Conservation (phyloP, 352 stramenopile species). For the Phytophthora fragariae region DNA sequence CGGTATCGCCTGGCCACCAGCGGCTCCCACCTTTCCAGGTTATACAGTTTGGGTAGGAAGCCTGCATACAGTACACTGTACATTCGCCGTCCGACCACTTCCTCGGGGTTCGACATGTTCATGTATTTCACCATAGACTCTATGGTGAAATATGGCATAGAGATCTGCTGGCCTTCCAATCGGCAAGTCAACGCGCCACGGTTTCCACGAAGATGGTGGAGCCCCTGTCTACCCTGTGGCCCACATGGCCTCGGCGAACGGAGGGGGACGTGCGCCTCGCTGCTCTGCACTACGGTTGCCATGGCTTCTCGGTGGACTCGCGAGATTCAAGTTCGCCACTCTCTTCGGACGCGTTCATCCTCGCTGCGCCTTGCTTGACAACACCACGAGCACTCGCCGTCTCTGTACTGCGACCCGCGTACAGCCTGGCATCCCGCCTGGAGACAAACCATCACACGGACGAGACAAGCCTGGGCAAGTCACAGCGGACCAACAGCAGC, state of each 20-base stretch:
- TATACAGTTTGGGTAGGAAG: conserved; percentile 30
- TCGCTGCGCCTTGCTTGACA: conserved; percentile 37
- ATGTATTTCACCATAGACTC: conserved; percentile 21
- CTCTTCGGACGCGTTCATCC: conserved; percentile 30
- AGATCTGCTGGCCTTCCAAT: conserved; percentile 32
- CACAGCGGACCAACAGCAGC: conserved; percentile 44
- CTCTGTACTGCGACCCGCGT: conserved; percentile 33
- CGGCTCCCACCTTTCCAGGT: conserved; percentile 23
- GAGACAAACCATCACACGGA: conserved; percentile 44
- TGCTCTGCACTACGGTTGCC: conserved; percentile 36
- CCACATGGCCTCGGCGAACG: conserved; percentile 47
- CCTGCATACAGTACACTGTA: neutral
- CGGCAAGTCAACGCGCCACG: conserved; percentile 20
- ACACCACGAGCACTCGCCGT: conserved; percentile 32
- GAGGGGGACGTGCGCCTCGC: conserved; percentile 22
- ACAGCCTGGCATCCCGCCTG: conserved; percentile 35
- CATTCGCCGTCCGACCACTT: conserved; percentile 19
- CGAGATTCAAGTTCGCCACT: conserved; percentile 31
- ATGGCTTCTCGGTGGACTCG: conserved; percentile 41
- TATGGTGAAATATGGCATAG: no score
- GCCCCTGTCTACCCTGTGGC: conserved; percentile 33
- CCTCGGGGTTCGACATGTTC: conserved; percentile 25
- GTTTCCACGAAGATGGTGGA: conserved; percentile 41
- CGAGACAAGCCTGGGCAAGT: conserved; percentile 38
- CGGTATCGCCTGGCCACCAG: neutral